Conservation (phyloP, 108 stramenopile species). For the Pseudonitzschia pungens region DNA sequence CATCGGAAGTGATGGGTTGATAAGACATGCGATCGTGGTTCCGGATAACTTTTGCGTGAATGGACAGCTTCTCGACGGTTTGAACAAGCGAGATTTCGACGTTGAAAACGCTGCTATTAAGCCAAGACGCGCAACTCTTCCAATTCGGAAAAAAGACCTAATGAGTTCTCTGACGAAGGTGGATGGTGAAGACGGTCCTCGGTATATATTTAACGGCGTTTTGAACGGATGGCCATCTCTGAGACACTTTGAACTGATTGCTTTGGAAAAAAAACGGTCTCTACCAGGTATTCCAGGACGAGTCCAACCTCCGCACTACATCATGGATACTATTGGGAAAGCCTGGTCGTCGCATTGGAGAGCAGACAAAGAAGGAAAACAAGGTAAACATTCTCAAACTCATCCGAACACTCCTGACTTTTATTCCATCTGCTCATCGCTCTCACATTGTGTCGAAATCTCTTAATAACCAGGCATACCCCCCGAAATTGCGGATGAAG, state of each 20-base stretch:
- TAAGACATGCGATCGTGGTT: conserved; percentile 41
- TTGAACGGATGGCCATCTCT: conserved; percentile 74
- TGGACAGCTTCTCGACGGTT: conserved; percentile 28
- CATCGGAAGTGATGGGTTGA: conserved; percentile 25
- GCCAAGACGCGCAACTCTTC: conserved; percentile 44
- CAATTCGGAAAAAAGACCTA: conserved; percentile 42
- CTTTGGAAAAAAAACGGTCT: conserved; percentile 38
- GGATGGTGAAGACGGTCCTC: conserved; percentile 35
- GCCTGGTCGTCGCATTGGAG: conserved; percentile 41
- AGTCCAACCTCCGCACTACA: conserved; percentile 31
- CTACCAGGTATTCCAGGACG: conserved; percentile 32
- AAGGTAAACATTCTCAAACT: not conserved
- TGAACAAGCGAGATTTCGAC: conserved; percentile 53
- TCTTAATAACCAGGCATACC: conserved; percentile 13
- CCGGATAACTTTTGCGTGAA: conserved; percentile 39
- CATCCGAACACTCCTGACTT: not conserved
- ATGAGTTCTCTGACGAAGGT: conserved; percentile 53
- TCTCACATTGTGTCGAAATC: not conserved
- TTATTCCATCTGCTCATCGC: not conserved
- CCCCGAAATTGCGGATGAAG: conserved; percentile 33
- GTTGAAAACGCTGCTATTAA: conserved; percentile 41
- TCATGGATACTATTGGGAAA: conserved; percentile 20
- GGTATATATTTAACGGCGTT: conserved; percentile 59
- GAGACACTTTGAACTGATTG: conserved; percentile 45
- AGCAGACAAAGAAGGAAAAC: conserved; percentile 36